Conservation (phyloP, 129 eudicot genomes). For the Arctium minus region DNA sequence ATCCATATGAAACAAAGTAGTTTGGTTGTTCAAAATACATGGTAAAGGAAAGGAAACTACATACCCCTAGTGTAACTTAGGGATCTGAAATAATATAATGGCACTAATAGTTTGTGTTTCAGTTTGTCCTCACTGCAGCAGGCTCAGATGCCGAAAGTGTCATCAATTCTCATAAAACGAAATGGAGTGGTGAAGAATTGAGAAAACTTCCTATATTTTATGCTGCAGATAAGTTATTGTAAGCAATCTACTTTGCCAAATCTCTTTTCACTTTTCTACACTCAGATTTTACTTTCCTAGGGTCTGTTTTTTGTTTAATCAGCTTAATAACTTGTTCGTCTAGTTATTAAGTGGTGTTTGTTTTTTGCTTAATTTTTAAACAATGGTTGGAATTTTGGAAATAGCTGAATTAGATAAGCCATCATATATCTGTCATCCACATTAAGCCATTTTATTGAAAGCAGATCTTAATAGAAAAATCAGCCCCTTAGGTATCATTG, state of each 20-base stretch:
- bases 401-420: not conserved
- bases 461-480: not conserved
- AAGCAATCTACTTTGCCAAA: slow-evolving; percentile 37
- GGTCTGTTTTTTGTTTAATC: not conserved
- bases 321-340: no score
- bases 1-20: no score
- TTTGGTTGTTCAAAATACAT: no score
- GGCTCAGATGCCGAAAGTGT: slow-evolving; percentile 85
- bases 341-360: not conserved
- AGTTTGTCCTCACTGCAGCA: slow-evolving; percentile 96
- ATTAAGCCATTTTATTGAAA: not conserved
- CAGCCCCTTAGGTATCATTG: not conserved
- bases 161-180: slow-evolving; percentile 47
- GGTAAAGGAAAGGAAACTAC: no score
- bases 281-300: not conserved
- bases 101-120: slow-evolving; percentile 23
- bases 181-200: slow-evolving; percentile 68
- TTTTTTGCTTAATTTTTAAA: no score
- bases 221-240: slow-evolving; percentile 82
- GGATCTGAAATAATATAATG: not conserved
- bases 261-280: not conserved
- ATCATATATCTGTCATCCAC: not conserved
- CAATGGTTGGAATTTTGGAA: no score
- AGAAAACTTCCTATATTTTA: slow-evolving; percentile 85
- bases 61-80: no score